Evolutionary conservation across 1,139 yeast genomes (phyloP).

Genomic region (Scheffersomyces segobiensis): DNA sequence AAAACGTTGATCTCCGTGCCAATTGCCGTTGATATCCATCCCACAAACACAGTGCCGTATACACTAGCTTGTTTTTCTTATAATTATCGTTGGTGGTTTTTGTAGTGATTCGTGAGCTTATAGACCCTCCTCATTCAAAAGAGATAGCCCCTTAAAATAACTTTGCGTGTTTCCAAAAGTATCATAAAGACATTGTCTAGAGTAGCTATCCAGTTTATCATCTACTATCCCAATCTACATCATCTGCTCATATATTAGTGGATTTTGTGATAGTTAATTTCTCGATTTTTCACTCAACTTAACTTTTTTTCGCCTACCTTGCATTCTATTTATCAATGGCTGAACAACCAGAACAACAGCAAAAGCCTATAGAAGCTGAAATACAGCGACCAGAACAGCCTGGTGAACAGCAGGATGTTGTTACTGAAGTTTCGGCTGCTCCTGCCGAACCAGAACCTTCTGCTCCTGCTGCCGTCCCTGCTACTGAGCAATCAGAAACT

Average conservation of each 20-base stretch:
- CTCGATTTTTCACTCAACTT: neutral
- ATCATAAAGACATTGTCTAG: neutral
- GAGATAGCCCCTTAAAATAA: neutral
- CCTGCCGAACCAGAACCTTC: slow-evolving; percentile 20
- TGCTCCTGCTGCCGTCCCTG: neutral
- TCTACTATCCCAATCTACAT: neutral
- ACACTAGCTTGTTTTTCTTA: neutral
- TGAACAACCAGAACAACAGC: slow-evolving; percentile 9
- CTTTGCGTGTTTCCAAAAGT: neutral
- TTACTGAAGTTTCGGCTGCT: neutral
- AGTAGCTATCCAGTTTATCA: neutral
- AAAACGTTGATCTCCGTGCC: neutral
- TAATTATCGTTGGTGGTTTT: neutral
- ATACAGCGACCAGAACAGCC: slow-evolving; percentile 4
- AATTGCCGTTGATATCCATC: neutral
- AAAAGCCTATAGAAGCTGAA: slow-evolving; percentile 4
- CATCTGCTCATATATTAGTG: neutral
- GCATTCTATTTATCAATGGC: slow-evolving; percentile 5
- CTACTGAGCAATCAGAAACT: slow-evolving; percentile 1
- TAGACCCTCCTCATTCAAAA: neutral
- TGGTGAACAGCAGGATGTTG: slow-evolving; percentile 19
- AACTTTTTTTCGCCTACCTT: neutral
- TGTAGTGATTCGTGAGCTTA: neutral
- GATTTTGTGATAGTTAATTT: neutral
- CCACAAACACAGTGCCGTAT: neutral